Evolutionary conservation across 2,329 filamentous ascomycete species (phyloP).

Genomic region (Colletotrichum caudatum): DNA sequence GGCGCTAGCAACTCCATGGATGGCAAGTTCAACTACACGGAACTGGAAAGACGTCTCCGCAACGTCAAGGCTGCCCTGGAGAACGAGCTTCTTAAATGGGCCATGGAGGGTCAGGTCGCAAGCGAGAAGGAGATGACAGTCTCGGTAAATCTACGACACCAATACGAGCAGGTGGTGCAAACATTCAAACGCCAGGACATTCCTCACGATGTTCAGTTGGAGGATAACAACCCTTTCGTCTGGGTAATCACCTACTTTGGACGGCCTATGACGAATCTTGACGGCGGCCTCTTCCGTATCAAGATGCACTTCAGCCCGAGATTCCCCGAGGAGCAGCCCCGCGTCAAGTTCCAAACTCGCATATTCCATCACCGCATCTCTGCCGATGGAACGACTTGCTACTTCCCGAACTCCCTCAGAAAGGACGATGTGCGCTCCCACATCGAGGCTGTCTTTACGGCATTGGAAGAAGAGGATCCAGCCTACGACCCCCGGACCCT

Average conservation of each 20-base stretch:
- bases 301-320: conserved; percentile 82
- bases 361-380: conserved; percentile 93
- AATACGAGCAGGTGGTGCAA: conserved; percentile 85
- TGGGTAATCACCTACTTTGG: conserved; percentile 94
- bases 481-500: conserved; percentile 91
- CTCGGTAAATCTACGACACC: conserved; percentile 83
- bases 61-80: conserved; percentile 78
- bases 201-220: conserved; percentile 80
- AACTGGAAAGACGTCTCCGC: conserved; percentile 76
- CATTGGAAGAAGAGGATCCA: conserved; percentile 88
- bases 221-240: conserved; percentile 86
- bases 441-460: conserved; percentile 83
- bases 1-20: conserved; percentile 82
- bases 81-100: conserved; percentile 79
- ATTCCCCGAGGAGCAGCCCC: conserved; percentile 90
- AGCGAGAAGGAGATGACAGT: conserved; percentile 78
- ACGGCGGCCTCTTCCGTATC: conserved; percentile 89
- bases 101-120: conserved; percentile 71
- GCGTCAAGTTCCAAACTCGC: conserved; percentile 81
- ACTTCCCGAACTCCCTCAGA: conserved; percentile 71
- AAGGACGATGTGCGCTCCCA: conserved; percentile 84
- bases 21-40: conserved; percentile 84
- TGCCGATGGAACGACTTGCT: conserved; percentile 83
- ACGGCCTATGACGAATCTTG: conserved; percentile 90
- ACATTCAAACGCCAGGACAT: conserved; percentile 78